These are phyloP conservation scores for Jamesozyma spencerorum DNA, from an alignment of 805 yeast genomes.

Conservation along the genomic window DNA sequence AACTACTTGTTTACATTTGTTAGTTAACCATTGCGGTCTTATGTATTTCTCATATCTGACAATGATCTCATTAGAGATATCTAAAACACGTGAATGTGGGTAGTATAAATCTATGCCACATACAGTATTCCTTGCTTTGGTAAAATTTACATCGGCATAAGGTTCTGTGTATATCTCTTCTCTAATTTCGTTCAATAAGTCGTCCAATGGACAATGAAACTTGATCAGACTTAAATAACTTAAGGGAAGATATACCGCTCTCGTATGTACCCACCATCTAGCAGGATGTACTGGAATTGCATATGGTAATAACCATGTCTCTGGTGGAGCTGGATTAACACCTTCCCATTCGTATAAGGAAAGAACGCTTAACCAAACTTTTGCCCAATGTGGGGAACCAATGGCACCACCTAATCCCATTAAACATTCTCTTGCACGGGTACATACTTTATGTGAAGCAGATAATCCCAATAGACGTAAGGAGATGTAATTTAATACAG, in stretches of 20 bases:
- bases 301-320: constrained; percentile 82
- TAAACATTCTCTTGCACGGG: constrained; percentile 64
- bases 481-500: constrained; percentile 75
- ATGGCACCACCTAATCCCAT: constrained; percentile 79
- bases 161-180: constrained; percentile 65
- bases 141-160: constrained; percentile 59
- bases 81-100: constrained; percentile 70
- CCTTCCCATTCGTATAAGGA: constrained; percentile 91
- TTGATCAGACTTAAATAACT: constrained; percentile 64
- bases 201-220: constrained; percentile 50
- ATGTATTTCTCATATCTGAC: constrained; percentile 58
- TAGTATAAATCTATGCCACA: constrained; percentile 90
- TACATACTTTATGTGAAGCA: constrained; percentile 66
- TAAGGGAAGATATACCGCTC: constrained; percentile 82
- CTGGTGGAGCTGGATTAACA: constrained; percentile 97
- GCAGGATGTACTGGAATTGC: constrained; percentile 82
- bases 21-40: constrained; percentile 66
- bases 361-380: constrained; percentile 75
- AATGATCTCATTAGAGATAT: constrained; percentile 51
- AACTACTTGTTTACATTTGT: constrained; percentile 41
- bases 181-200: constrained; percentile 58
- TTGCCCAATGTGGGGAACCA: constrained; percentile 95
- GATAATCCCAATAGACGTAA: constrained; percentile 72
- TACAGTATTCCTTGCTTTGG: constrained; percentile 66
- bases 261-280: constrained; percentile 97